Conservation (phyloP, 192 early-diverging fungal species). For the Umbelopsis ramanniana region DNA sequence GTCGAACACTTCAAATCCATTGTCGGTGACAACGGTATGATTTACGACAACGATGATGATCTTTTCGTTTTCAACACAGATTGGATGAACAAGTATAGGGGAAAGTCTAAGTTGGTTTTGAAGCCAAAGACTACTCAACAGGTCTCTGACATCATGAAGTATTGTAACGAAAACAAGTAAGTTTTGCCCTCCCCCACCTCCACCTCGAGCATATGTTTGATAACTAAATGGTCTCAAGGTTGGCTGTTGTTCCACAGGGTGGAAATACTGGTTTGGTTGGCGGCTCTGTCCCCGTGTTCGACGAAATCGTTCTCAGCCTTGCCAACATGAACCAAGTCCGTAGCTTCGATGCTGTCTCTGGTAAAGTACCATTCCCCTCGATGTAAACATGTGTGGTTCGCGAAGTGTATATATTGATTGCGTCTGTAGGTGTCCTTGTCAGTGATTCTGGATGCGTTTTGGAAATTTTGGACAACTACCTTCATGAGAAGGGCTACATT, state of each 20-base stretch:
- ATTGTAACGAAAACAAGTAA: slow-evolving; percentile 79
- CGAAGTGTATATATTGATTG: neutral
- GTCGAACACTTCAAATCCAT: slow-evolving; percentile 63
- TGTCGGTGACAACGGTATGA: slow-evolving; percentile 45
- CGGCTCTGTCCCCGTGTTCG: slow-evolving; percentile 93
- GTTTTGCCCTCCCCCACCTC: neutral
- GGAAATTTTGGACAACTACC: slow-evolving; percentile 85
- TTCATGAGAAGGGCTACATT: slow-evolving; percentile 82
- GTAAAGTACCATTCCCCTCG: slow-evolving; percentile 9
- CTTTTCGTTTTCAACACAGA: slow-evolving; percentile 79
- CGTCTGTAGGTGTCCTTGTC: slow-evolving; percentile 72
- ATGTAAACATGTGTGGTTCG: neutral
- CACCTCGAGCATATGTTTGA: neutral
- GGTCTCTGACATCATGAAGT: slow-evolving; percentile 81
- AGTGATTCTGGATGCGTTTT: slow-evolving; percentile 94
- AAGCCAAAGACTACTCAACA: slow-evolving; percentile 86
- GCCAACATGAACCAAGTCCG: slow-evolving; percentile 82
- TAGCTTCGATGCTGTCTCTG: slow-evolving; percentile 70
- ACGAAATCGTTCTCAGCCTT: slow-evolving; percentile 89
- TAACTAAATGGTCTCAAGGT: slow-evolving; percentile 20
- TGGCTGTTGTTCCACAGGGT: slow-evolving; percentile 97
- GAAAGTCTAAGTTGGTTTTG: slow-evolving; percentile 78
- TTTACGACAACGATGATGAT: slow-evolving; percentile 59
- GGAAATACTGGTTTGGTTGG: slow-evolving; percentile 98
- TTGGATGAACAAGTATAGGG: slow-evolving; percentile 96